Evolutionary conservation across 805 yeast genomes (phyloP).

Genomic region (Ascoidea rubescens): DNA sequence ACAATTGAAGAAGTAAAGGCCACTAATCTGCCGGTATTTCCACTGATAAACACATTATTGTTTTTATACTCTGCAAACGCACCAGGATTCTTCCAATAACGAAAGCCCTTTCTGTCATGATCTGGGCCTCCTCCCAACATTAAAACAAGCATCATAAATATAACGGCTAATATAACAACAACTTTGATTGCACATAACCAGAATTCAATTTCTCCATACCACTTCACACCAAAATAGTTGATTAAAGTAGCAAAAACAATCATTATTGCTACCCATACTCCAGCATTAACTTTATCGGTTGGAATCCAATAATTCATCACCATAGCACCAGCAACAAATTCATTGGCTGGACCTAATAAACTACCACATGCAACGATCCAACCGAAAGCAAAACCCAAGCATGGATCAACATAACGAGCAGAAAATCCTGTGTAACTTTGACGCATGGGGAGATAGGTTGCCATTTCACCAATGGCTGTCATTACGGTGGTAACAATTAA

Average conservation of each 20-base stretch:
- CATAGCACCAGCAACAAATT: slow-evolving; percentile 40
- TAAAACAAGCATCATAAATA: slow-evolving; percentile 45
- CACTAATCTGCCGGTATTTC: slow-evolving; percentile 41
- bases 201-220: slow-evolving; percentile 32
- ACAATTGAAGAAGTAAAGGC: slow-evolving; percentile 50
- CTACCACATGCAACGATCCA: slow-evolving; percentile 39
- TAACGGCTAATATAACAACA: slow-evolving; percentile 50
- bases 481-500: slow-evolving; percentile 53
- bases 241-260: slow-evolving; percentile 27
- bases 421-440: slow-evolving; percentile 58
- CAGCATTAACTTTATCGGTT: slow-evolving; percentile 24
- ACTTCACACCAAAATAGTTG: slow-evolving; percentile 31
- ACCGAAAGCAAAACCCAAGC: slow-evolving; percentile 47
- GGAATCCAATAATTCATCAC: slow-evolving; percentile 40
- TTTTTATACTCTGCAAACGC: slow-evolving; percentile 37
- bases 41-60: slow-evolving; percentile 31
- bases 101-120: slow-evolving; percentile 60
- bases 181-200: slow-evolving; percentile 56
- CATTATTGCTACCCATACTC: slow-evolving; percentile 39
- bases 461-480: slow-evolving; percentile 57
- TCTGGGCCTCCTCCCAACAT: slow-evolving; percentile 72
- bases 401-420: slow-evolving; percentile 36
- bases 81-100: slow-evolving; percentile 60
- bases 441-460: slow-evolving; percentile 49
- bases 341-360: slow-evolving; percentile 40